Conservation (phyloP, 2,329 filamentous ascomycete species). For the Cercospora zeae-maydis region DNA sequence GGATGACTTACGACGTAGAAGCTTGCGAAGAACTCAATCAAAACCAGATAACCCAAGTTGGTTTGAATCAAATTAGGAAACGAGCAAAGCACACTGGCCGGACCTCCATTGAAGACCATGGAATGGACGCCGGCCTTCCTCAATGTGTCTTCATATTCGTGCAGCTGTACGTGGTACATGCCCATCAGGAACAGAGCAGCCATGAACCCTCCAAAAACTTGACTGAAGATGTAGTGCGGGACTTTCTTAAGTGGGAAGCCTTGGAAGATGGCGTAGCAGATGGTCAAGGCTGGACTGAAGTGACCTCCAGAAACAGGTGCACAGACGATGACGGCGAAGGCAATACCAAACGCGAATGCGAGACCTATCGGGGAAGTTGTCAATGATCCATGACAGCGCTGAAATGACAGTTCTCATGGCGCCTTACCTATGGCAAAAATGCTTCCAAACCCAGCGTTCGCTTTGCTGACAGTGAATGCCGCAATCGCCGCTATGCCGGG, state of each 20-base stretch:
- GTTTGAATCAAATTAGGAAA: slow-evolving; percentile 52
- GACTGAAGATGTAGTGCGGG: slow-evolving; percentile 55
- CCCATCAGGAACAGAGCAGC: slow-evolving; percentile 55
- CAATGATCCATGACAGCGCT: not conserved
- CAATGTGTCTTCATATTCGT: slow-evolving; percentile 40
- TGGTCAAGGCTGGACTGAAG: slow-evolving; percentile 39
- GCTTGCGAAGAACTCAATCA: slow-evolving; percentile 59
- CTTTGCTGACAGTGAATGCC: slow-evolving; percentile 48
- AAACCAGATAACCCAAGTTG: slow-evolving; percentile 55
- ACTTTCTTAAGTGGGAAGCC: slow-evolving; percentile 59
- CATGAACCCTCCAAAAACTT: slow-evolving; percentile 55
- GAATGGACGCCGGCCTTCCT: slow-evolving; percentile 39
- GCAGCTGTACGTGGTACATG: slow-evolving; percentile 54
- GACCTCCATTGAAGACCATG: slow-evolving; percentile 47
- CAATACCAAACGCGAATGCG: slow-evolving; percentile 56
- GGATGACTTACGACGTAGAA: slow-evolving; percentile 44
- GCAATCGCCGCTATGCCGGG: slow-evolving; percentile 54
- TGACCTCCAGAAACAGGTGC: slow-evolving; percentile 49
- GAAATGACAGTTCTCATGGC: no score
- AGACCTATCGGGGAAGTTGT: slow-evolving; percentile 26
- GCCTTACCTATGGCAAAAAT: slow-evolving; percentile 51
- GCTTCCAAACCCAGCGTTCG: slow-evolving; percentile 46
- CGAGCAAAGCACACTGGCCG: slow-evolving; percentile 52
- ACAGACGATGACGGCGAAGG: slow-evolving; percentile 57
- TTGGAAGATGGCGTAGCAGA: slow-evolving; percentile 50